Evolutionary conservation across 345 rosid species (phyloP), one percentile per base, ranked within the genome.

Genomic region (Populus deltoides): DNA sequence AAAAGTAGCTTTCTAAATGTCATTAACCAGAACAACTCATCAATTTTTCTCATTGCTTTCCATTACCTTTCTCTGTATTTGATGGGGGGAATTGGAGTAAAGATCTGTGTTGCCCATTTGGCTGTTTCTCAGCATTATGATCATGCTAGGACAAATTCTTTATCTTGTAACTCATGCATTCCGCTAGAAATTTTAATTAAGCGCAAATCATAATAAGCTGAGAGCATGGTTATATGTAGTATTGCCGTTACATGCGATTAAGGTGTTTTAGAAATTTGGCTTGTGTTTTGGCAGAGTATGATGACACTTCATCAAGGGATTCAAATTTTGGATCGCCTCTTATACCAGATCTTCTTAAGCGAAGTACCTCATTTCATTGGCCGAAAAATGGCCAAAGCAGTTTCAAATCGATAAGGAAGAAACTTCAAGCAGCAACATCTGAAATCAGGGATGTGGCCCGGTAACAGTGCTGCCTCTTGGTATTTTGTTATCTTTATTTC

Each of bases 401-500:
- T 81, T 90, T 91, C 53, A 88, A 82, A 79, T 88, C 93, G 68
- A 79, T 95, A 72, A 93, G 85, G 86, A 89, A 90, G 87, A 90
- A 84, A 86, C 81, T 95, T 78, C 97, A 95, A 80, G 97, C 86
- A 72, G 97, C 96, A 71, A 92, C 93, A 38, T 85, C 92, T 31
- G 98, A 89, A 55, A 87, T 93, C 66, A 88, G 96, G 84, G 89
- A 86, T 76, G 81, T 82, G 61, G 86, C 84, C 66, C 89, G 95
- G 90, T 92, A 80, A 89, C 53, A 57, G 43, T 57, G 51, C 38
- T 63, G 27, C 75, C 38, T 65, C 68, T 11, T 76, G 49, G 66
- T 63, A 67, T 68, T 53, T 70, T 9, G 18, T 39, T 18, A 65
- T 66, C 20, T 38, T 55, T 20, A 55, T 33, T 70, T 65, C 38